Conservation (phyloP, 306 rosid genomes). For the Glycyrrhiza uralensis region DNA sequence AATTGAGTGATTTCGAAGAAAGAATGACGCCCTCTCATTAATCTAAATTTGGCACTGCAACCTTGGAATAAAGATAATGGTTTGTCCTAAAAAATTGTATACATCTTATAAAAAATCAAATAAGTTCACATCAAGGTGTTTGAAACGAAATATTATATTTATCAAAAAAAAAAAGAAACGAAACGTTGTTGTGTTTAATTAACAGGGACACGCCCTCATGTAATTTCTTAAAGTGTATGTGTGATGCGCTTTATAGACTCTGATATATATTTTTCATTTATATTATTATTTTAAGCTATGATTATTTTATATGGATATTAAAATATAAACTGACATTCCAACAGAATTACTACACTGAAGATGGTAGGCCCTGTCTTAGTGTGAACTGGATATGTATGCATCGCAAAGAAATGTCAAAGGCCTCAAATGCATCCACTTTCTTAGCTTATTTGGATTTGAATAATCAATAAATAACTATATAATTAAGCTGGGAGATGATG, state of each 20-base stretch:
- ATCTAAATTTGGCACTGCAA: background rate
- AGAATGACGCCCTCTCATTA: background rate
- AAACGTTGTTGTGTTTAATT: background rate
- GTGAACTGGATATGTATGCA: background rate
- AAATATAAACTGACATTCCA: background rate
- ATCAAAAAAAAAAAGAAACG: background rate
- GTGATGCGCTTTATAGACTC: background rate
- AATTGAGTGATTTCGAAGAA: no score
- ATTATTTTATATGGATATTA: background rate
- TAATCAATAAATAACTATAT: background rate
- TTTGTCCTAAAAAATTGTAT: background rate
- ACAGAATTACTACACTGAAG: background rate
- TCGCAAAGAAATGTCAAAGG: constrained; percentile 14
- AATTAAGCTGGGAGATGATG: background rate
- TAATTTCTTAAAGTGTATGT: background rate
- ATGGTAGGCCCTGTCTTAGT: background rate
- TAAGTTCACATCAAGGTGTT: background rate
- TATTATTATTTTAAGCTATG: background rate
- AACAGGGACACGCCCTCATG: background rate
- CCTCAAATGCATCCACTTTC: constrained; percentile 1
- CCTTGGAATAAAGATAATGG: background rate
- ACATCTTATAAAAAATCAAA: background rate
- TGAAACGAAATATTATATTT: background rate
- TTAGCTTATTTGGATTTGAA: background rate
- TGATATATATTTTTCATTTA: background rate